These are phyloP conservation scores for Laetiporus sulphureus DNA, from an alignment of 1,284 basidiomycete genomes.

Conservation along the genomic window DNA sequence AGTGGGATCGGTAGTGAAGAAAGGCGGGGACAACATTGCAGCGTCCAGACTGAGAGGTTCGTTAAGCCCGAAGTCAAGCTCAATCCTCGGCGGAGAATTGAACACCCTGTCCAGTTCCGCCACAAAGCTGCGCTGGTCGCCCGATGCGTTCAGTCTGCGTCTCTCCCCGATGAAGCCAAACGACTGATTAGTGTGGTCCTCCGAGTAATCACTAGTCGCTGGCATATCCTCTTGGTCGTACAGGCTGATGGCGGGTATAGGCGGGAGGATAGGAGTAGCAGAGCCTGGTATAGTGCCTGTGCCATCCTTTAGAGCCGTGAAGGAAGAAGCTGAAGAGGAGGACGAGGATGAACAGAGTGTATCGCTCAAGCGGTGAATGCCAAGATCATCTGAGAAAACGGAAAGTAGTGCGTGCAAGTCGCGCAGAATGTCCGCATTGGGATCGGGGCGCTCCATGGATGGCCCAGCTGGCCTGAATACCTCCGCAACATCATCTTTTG, in stretches of 20 bases:
- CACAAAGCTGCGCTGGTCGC: constrained; percentile 68
- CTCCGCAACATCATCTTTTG: too few relatives aligned
- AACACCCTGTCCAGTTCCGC: constrained; percentile 78
- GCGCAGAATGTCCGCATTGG: constrained; percentile 70
- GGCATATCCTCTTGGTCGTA: constrained; percentile 40
- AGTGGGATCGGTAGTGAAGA: too few relatives aligned
- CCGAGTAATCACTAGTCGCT: too few relatives aligned
- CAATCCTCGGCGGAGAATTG: constrained; percentile 61
- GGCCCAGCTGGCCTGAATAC: constrained; percentile 32
- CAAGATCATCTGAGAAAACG: constrained; percentile 35
- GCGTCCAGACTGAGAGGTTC: constrained; percentile 16
- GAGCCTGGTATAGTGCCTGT: too few relatives aligned
- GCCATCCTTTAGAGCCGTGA: not conserved
- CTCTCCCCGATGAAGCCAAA: constrained; percentile 86
- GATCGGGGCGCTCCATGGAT: constrained; percentile 47
- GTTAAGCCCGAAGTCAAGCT: constrained; percentile 42
- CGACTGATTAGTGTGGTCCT: constrained; percentile 68
- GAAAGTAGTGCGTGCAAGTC: constrained; percentile 64
- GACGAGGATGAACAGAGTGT: constrained; percentile 12
- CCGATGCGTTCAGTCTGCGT: constrained; percentile 60
- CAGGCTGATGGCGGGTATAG: constrained; percentile 44
- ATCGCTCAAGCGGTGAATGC: constrained; percentile 8
- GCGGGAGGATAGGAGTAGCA: too few relatives aligned
- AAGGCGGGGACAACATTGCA: constrained; percentile 22
- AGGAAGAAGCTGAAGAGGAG: not conserved